Evolutionary conservation across 129 eudicot genomes (phyloP).

Genomic region (Tagetes patula): DNA sequence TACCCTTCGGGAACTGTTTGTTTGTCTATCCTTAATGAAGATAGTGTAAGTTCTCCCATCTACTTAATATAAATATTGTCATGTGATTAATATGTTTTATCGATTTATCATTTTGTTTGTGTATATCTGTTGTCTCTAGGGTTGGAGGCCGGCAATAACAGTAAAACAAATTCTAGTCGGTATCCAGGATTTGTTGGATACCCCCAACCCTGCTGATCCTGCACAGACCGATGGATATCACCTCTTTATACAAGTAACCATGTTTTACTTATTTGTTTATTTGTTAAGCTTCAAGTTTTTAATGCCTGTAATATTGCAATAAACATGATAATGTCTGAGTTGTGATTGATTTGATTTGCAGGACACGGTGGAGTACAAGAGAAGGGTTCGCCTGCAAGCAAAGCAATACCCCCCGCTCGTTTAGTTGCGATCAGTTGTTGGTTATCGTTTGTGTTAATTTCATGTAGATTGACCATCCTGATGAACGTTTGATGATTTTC

Average conservation of each 20-base stretch:
- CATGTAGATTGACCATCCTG: conserved; percentile 20
- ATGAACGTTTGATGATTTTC: conserved; percentile 10
- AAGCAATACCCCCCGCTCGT: conserved; percentile 70
- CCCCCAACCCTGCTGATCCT: conserved; percentile 88
- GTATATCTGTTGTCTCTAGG: conserved; percentile 35
- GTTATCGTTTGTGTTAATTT: conserved; percentile 18
- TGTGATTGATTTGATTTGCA: conserved; percentile 33
- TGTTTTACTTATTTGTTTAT: not conserved
- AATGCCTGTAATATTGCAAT: too few species aligned
- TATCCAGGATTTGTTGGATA: conserved; percentile 83
- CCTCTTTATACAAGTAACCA: conserved; percentile 74
- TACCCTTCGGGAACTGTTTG: conserved; percentile 98
- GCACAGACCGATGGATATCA: conserved; percentile 92
- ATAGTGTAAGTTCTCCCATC: conserved; percentile 55
- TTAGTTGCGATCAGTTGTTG: conserved; percentile 27
- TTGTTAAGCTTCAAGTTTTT: not conserved
- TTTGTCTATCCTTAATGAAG: conserved; percentile 87
- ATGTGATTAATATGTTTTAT: not conserved
- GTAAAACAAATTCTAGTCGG: conserved; percentile 91
- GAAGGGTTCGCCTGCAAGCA: conserved; percentile 72
- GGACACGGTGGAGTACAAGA: conserved; percentile 78
- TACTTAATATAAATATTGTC: too few species aligned
- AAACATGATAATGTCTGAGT: not conserved
- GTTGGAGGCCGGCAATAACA: conserved; percentile 97
- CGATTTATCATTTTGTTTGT: not conserved